A percentile compares a stretch with the other conserved stretches of the same genome.
Conservation (phyloP, 768 basidiomycete genomes). For the Suillus occidentalis region DNA sequence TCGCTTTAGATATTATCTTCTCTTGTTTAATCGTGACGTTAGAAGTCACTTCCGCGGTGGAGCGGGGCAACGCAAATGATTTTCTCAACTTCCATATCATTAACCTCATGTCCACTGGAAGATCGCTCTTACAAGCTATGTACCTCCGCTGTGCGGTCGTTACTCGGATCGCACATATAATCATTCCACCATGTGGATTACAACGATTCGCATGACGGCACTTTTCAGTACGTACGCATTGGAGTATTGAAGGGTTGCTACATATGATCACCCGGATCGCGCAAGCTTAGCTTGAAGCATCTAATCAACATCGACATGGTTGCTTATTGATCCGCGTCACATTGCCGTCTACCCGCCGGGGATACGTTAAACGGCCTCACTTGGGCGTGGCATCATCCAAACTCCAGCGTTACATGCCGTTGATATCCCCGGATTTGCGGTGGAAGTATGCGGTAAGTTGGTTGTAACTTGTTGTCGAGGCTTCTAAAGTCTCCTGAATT, state of each 20-base stretch:
- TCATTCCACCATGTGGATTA: neutral
- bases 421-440: neutral
- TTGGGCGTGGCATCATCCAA: neutral
- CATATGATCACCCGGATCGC: neutral
- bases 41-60: neutral
- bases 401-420: neutral
- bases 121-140: no score
- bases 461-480: neutral
- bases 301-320: neutral
- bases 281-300: neutral
- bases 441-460: neutral
- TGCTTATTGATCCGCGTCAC: neutral
- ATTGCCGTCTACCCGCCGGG: neutral
- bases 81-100: neutral
- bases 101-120: no score
- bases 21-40: neutral
- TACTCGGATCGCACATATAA: neutral
- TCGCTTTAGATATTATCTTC: neutral
- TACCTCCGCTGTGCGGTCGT: neutral
- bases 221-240: neutral
- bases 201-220: neutral
- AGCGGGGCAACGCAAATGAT: neutral
- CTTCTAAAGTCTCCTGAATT: no score
- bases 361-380: neutral
- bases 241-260: neutral